Evolutionary conservation across 179 eudicot genomes (phyloP).

Genomic region (Silene noctiflora): DNA sequence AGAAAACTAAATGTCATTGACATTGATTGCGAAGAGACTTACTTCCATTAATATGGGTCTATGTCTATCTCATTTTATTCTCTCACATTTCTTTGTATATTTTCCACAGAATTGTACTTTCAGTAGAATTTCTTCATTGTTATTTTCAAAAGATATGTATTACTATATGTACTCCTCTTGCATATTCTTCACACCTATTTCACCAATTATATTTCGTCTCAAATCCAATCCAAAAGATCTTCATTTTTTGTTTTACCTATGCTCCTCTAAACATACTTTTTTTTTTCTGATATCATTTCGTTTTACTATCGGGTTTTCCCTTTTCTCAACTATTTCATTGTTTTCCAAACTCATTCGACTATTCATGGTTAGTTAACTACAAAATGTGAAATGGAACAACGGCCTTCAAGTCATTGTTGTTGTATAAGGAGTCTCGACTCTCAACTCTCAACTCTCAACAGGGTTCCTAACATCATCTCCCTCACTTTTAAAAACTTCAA

Average conservation of each 20-base stretch:
- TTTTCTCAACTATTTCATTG: not conserved
- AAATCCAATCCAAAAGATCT: not conserved
- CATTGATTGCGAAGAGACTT: not conserved
- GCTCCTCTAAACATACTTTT: not conserved
- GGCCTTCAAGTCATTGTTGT: not conserved
- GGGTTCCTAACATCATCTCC: not conserved
- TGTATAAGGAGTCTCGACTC: not conserved
- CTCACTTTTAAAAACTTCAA: not conserved
- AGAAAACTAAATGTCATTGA: not conserved
- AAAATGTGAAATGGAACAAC: not conserved
- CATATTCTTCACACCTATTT: not conserved
- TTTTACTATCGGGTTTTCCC: not conserved
- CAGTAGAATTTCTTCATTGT: not conserved
- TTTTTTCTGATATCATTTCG: not conserved
- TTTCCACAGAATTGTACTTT: not conserved
- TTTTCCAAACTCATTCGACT: not conserved
- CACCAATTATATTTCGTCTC: not conserved
- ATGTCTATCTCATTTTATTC: not conserved
- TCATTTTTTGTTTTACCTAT: not conserved
- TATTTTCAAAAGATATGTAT: not conserved
- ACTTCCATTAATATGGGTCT: not conserved
- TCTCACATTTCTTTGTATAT: not conserved
- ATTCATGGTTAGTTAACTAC: not conserved
- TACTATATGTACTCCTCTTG: not conserved
- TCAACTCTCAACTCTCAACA: too few relatives aligned